Evolutionary conservation across 305 asterid species (phyloP).

Genomic region (Fraxinus nigra): DNA sequence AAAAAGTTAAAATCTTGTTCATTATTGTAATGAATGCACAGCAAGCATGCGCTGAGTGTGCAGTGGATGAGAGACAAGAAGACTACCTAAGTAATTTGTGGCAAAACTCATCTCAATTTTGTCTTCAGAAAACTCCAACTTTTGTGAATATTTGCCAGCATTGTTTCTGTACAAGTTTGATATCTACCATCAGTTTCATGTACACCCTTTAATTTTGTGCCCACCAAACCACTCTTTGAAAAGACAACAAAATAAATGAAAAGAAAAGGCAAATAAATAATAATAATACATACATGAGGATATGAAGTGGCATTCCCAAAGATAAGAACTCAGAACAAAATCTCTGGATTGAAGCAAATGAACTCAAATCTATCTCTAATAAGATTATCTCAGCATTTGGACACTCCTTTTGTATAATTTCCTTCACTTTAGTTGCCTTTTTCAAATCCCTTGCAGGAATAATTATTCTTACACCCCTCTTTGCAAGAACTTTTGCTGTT

Average conservation of each 20-base stretch:
- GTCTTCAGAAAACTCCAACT: slow-evolving; percentile 90
- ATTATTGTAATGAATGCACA: background rate
- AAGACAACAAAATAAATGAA: background rate
- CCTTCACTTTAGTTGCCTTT: slow-evolving; percentile 71
- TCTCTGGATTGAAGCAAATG: slow-evolving; percentile 77
- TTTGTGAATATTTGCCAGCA: slow-evolving; percentile 92
- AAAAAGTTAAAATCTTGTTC: background rate
- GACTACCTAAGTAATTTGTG: slow-evolving; percentile 83
- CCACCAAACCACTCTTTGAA: background rate
- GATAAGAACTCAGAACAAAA: slow-evolving; percentile 78
- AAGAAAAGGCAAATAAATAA: background rate
- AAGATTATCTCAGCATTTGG: slow-evolving; percentile 66
- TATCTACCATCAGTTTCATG: slow-evolving; percentile 1
- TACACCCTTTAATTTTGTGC: background rate
- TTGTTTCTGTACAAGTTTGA: slow-evolving; percentile 66
- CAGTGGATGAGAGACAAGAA: background rate
- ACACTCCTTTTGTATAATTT: slow-evolving; percentile 46
- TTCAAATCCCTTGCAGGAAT: slow-evolving; percentile 76
- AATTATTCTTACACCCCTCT: slow-evolving; percentile 73
- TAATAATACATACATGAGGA: slow-evolving; percentile 43
- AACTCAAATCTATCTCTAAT: slow-evolving; percentile 83
- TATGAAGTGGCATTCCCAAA: slow-evolving; percentile 73
- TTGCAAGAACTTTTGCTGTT: slow-evolving; percentile 82
- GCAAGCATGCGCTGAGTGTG: background rate
- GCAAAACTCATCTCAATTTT: slow-evolving; percentile 97